Percentiles rank a stretch among this genome's conserved stretches.
Conservation (phyloP, 495 filamentous ascomycete genomes). For the Daldinia childiae region DNA sequence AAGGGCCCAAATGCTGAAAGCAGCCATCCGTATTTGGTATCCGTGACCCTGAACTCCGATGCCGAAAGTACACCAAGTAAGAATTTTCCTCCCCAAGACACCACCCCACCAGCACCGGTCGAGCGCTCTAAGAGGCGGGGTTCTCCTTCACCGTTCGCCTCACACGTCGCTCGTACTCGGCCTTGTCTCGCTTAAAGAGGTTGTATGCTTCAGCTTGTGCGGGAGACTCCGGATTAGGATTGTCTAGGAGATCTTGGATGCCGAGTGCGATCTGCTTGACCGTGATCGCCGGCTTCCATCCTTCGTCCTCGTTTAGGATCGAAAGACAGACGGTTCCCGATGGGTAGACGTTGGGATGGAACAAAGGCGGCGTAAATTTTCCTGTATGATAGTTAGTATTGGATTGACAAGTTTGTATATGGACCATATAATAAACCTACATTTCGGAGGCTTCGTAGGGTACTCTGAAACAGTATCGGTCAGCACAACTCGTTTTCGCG, state of each 20-base stretch:
- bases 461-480: conserved; percentile 72
- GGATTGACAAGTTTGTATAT: conserved; percentile 29
- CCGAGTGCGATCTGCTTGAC: conserved; percentile 96
- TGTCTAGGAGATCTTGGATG: conserved; percentile 93
- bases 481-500: conserved; percentile 32
- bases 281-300: conserved; percentile 97
- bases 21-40: conserved; percentile 47
- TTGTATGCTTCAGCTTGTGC: conserved; percentile 98
- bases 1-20: conserved; percentile 44
- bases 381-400: conserved; percentile 62
- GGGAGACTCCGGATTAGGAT: conserved; percentile 96
- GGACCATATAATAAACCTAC: conserved; percentile 60
- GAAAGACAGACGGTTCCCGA: conserved; percentile 97
- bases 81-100: conserved; percentile 21
- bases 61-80: conserved; percentile 34
- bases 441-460: conserved; percentile 98
- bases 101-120: not conserved
- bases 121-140: conserved; percentile 65
- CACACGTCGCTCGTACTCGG: conserved; percentile 88
- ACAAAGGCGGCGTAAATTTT: conserved; percentile 96
- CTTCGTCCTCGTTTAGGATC: conserved; percentile 98
- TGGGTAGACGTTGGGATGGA: conserved; percentile 99
- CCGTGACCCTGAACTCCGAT: conserved; percentile 46
- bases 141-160: conserved; percentile 88
- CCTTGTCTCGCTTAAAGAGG: conserved; percentile 89